Conservation (phyloP, 2,329 filamentous ascomycete species). For the Colletotrichum sp. region DNA sequence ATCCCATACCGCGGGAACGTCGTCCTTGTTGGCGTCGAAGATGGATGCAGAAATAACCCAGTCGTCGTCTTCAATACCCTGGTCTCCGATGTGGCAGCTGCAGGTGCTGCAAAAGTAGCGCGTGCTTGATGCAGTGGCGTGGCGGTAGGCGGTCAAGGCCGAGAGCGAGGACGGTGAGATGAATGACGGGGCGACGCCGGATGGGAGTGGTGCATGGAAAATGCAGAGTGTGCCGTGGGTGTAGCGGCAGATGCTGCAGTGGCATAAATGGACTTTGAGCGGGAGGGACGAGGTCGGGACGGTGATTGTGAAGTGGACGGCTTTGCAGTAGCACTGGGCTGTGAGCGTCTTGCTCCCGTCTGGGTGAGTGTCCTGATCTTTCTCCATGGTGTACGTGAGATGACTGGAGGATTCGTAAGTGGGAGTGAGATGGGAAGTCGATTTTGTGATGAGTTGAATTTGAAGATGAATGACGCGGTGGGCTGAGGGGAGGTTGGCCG, state of each 20-base stretch:
- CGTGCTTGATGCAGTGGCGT: conserved; percentile 30
- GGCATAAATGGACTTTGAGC: conserved; percentile 47
- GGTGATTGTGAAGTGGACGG: conserved; percentile 46
- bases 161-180: conserved; percentile 41
- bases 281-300: conserved; percentile 43
- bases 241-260: conserved; percentile 51
- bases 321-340: conserved; percentile 51
- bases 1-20: conserved; percentile 37
- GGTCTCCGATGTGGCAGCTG: conserved; percentile 48
- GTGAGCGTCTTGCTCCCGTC: conserved; percentile 38
- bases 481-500: background rate
- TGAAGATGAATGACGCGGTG: background rate
- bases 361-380: background rate
- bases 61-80: conserved; percentile 31
- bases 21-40: conserved; percentile 35
- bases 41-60: conserved; percentile 47
- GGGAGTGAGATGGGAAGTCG: background rate
- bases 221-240: conserved; percentile 44
- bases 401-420: background rate
- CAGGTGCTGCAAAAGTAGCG: conserved; percentile 52
- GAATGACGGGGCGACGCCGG: conserved; percentile 40
- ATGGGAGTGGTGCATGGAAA: conserved; percentile 44
- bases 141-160: conserved; percentile 42
- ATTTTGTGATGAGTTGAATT: background rate
- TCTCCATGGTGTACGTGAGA: background rate